Percentiles rank a stretch among this genome's conserved stretches.
Conservation (phyloP, 768 basidiomycete genomes). For the Tylopilus rubrobrunneus region DNA sequence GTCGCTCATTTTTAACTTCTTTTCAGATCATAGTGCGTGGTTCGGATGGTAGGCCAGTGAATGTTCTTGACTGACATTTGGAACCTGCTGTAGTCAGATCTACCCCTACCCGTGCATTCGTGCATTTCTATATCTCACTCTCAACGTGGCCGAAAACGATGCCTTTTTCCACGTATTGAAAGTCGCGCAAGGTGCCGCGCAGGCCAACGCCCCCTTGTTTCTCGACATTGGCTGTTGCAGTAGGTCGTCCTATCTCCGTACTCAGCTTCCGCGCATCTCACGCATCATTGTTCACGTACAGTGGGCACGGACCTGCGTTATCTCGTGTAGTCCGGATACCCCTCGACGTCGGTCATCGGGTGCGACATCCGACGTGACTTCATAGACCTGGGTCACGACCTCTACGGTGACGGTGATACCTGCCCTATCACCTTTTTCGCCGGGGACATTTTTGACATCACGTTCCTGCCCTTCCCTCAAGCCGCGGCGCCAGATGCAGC, state of each 20-base stretch:
- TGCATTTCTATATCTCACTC: background rate
- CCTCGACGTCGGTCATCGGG: background rate
- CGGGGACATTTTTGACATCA: background rate
- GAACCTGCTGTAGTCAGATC: background rate
- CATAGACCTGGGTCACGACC: background rate
- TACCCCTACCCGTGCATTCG: background rate
- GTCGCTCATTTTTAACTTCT: background rate
- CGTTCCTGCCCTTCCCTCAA: background rate
- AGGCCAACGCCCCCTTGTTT: background rate
- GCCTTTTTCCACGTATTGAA: background rate
- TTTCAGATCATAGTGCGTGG: background rate
- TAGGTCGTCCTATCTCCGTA: background rate
- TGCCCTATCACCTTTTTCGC: background rate
- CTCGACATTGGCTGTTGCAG: slow-evolving; percentile 1
- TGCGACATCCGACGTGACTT: background rate
- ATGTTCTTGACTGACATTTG: background rate
- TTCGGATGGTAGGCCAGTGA: background rate
- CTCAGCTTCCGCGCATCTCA: no score
- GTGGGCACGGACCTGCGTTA: background rate
- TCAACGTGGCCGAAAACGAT: background rate
- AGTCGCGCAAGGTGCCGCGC: background rate
- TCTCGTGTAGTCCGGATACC: background rate
- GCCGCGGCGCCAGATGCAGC: background rate
- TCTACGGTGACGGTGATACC: background rate
- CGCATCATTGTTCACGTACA: background rate